Percentiles rank a stretch among this genome's conserved stretches.
These are phyloP conservation scores for Coemansia sp. DNA, from an alignment of 192 early-diverging fungal species.

Conservation along the genomic window DNA sequence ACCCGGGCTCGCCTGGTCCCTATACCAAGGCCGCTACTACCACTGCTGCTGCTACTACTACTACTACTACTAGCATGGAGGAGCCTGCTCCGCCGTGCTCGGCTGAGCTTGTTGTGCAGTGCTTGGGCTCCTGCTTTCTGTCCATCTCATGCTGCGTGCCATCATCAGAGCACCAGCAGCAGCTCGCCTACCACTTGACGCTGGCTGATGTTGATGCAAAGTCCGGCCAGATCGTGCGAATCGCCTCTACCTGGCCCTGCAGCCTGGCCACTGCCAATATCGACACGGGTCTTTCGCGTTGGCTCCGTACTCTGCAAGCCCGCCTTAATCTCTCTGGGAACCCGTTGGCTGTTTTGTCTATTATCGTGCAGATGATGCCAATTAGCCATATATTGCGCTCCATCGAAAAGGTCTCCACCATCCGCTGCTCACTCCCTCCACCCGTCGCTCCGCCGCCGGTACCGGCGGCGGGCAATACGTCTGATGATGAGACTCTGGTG, in stretches of 20 bases:
- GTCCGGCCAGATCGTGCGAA: constrained; percentile 29
- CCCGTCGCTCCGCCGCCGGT: constrained; percentile 16
- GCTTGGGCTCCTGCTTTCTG: constrained; percentile 34
- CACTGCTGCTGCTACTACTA: too few species aligned
- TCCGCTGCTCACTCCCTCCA: neutral
- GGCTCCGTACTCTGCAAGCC: constrained; percentile 45
- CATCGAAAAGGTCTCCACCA: constrained; percentile 7
- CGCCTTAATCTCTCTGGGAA: constrained; percentile 42
- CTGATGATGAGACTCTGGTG: constrained; percentile 29
- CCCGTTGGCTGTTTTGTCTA: constrained; percentile 29
- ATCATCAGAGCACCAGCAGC: constrained; percentile 21
- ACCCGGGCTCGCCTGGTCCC: constrained; percentile 38
- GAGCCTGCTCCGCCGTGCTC: constrained; percentile 21
- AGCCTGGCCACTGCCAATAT: constrained; percentile 18
- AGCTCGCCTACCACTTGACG: constrained; percentile 45
- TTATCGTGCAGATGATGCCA: constrained; percentile 47
- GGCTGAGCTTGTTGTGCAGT: constrained; percentile 43
- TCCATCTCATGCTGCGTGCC: constrained; percentile 51
- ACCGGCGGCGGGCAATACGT: neutral
- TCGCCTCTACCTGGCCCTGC: constrained; percentile 53
- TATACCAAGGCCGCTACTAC: constrained; percentile 38
- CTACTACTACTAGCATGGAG: too few species aligned
- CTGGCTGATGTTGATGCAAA: constrained; percentile 41
- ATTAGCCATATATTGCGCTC: constrained; percentile 35
- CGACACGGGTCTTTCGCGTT: constrained; percentile 40